Base-by-base conservation (phyloP, 352 stramenopile genomes). In the Chrysophaeum taylorii region DNA sequence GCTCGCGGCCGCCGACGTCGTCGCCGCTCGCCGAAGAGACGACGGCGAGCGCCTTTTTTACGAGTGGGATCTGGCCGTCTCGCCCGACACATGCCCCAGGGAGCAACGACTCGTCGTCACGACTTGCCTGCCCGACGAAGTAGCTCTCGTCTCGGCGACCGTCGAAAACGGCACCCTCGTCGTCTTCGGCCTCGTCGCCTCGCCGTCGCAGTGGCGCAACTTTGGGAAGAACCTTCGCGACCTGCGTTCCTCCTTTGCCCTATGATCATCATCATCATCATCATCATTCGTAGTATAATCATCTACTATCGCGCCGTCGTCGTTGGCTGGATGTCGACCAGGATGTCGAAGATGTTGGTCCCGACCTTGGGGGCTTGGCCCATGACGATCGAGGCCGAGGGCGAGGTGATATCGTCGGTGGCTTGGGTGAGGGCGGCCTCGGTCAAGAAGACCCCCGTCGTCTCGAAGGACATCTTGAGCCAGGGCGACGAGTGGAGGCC, bases 391-490 rank as follows among this genome's bases (percentile, higher is more conserved):
- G 92, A 93, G 25, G 91, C 89, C 70, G 92, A 98, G 35, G 94
- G 91, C 70, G 87, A 94, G 71, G 93, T 87, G 53, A 98, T 83
- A 50, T 84, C 77, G 76, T 98, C 94, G 68, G 82, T 84, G 18
- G 91, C 76, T 31, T 86, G 85, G 60, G 89, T 85, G 18, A 98
- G 73, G 50, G 95, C 94, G 29, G 95, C 94, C 69, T 97, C 83
- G 14, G 92, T 96, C 69, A 99, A 82, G 79, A 99, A 99, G 42
- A 95, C 92, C 73, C 95, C 95, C 33, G 95, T 99, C 42, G 95
- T 99, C 83, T 99, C 96, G 81, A 98, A 99, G 80, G 92, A 98
- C 88, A 99, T 99, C 82, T 99, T 93, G 76, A 98, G 86, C 76
- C 98, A 95, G 29, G 93, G 86, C 38, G 91, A 98, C 64, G 89